Evolutionary conservation across 1,139 yeast species (phyloP), one percentile per base, ranked within the genome.

Genomic region (Magnusiomyces starmeri): DNA sequence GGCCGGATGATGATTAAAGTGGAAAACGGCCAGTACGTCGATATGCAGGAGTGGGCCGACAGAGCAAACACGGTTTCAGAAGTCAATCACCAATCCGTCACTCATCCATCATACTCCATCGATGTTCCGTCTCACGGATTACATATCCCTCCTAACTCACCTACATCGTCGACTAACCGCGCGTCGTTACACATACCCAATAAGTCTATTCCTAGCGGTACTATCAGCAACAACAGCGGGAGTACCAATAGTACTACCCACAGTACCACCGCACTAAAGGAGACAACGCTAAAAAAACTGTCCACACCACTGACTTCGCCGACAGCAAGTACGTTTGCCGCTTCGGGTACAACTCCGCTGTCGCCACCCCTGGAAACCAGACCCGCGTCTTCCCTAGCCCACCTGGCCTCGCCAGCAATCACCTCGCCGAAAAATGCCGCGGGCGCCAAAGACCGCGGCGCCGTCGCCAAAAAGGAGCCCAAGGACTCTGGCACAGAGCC

Each of bases 31-130:
- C 54, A 57, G 18, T 61, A 49, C 51, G 59, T 61, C 26, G 69
- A 66, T 54, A 65, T 66, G 69, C 69, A 66, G 52, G 66, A 64
- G 3, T 65, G 69, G 68, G 59, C 65, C 22, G 60, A 60, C 29
- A 56, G 49, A 37, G 59, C 57, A 41, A 61, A 60, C 50, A 44
- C 43, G 8, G 26, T 34, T 27, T 32, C 40, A 24, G 46, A 32
- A 25, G 46, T 41, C 21, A 37, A 37, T n/a, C 18, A 43, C 27
- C 45, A 39, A 35, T 44, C 46, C 29, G 21, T 42, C 22, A 22
- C 24, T 34, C 41, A 34, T 25, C 35, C 55, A 39, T 27, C 43
- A 18, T 25, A 48, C 37, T 34, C 50, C 41, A 26, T 43, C 27
- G 22, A 20, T 22, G 8, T 10, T 32, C 25, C 20, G 32, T 46